Base-by-base conservation (phyloP, 2,329 filamentous ascomycete species). In the Thelonectria rubi region DNA sequence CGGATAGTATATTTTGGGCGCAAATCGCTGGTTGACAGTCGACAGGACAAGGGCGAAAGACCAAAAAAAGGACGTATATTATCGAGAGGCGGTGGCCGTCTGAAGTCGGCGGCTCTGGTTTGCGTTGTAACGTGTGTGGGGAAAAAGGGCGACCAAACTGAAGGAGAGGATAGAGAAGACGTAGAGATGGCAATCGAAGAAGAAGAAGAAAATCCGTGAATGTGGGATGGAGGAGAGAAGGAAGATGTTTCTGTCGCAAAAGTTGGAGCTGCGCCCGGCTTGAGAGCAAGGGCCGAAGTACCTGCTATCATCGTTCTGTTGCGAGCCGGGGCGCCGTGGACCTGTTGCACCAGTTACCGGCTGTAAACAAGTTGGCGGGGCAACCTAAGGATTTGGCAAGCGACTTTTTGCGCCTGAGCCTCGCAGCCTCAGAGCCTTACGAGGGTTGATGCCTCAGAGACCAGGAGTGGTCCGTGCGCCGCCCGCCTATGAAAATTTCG, bases 301-400 rank as follows among this genome's bases (percentile, higher is more conserved):
- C 45, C 26, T 30, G 26, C 45, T 67, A 65, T 68, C 64, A 63
- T 67, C 2, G 21, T 24, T 9, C 26, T 8, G 10, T 30, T n/a
- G n/a, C n/a, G n/a, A 46, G 30, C 20, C 45, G 40, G 64, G 66
- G 64, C 60, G 54, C 67, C 66, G 68, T 58, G 50, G 32, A 34
- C 51, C 57, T 55, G 62, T 62, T 64, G 62, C 62, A 59, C 65
- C 69, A 71, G 70, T 69, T 68, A 71, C 61, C 58, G 66, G 67
- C 56, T 68, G 73, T 72, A 69, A 72, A 73, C 64, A 65, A 64
- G 76, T 78, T 77, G 76, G 68, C 75, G 45, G 51, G 70, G 75
- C 76, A 77, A 78, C 76, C 52, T 10, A 15, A 18, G 45, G 62
- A 53, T 56, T 24, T 45, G 24, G 45, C 11, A 21, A 12, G 11